Evolutionary conservation across 805 yeast species (phyloP), one percentile per base, ranked within the genome.

Genomic region (Saturnispora diversa): DNA sequence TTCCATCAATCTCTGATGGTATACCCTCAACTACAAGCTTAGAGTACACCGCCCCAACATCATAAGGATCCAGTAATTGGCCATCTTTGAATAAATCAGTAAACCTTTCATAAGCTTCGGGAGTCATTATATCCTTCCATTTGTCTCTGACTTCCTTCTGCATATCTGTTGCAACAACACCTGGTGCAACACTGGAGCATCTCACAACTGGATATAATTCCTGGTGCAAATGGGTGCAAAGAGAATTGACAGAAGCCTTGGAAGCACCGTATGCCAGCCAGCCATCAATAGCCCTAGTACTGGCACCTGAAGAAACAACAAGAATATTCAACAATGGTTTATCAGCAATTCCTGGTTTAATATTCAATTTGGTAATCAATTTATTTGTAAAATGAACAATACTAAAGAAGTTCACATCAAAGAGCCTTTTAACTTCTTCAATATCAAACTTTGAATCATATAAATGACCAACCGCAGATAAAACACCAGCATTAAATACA

Each of bases 201-300:
- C 63, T 59, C n/a, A 86, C 62, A 2, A 31, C n/a, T 0, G 63
- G 68, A 1, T 68, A 63, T 55, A 83, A 87, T 52, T 87, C 96
- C 5, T 63, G 65, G 1, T 84, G 80, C 12, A 90, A 57, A 11
- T 84, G 75, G 35, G 63, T 54, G 6, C 84, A 77, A 39, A 86
- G 70, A 51, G 80, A 87, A 58, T 90, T 87, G 37, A 90, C 56
- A 0, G 97, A 95, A 0, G 97, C 96, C 59, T 90, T 90, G 6
- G 95, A 79, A 4, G 88, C 65, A 1, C 96, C 95, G 53, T 90
- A 90, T 5, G 95, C 94, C 13, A 82, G 81, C 97, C 97, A 90
- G 1, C 86, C 92, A 46, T 68, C 72, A 48, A 66, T 70, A 15
- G 78, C 64, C 39, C 68, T 72, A 1, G 71, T 69, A 15, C 94